These are phyloP conservation scores for Ephemerocybe angulata DNA, from an alignment of 768 basidiomycete genomes.

Conservation along the genomic window DNA sequence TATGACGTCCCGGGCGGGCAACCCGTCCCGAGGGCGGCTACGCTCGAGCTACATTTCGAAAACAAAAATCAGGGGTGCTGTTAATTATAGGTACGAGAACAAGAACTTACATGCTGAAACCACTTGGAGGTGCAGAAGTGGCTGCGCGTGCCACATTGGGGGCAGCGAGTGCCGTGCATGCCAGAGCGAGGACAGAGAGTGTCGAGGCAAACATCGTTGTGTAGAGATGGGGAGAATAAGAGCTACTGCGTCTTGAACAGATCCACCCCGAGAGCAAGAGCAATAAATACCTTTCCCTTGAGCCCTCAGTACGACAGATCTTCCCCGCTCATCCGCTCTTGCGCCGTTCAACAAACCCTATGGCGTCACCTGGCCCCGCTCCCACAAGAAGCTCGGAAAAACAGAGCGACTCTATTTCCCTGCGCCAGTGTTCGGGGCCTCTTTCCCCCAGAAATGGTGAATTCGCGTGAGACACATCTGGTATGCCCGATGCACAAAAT, in stretches of 20 bases:
- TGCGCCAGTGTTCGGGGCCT: background rate
- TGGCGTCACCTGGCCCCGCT: background rate
- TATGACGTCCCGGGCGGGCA: constrained; percentile 11
- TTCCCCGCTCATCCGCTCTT: background rate
- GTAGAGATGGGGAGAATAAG: background rate
- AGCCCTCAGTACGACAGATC: background rate
- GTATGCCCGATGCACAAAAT: background rate
- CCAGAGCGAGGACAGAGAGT: background rate
- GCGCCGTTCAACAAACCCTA: too few relatives aligned
- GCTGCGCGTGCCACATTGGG: background rate
- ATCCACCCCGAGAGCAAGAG: background rate
- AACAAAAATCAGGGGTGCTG: background rate
- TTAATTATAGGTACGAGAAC: background rate
- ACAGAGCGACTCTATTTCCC: background rate
- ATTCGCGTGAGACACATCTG: constrained; percentile 1
- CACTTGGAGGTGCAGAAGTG: constrained; percentile 4
- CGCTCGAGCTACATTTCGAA: constrained; percentile 9
- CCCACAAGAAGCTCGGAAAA: background rate
- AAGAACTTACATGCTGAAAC: constrained; percentile 10
- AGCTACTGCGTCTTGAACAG: background rate
- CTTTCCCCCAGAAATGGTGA: background rate
- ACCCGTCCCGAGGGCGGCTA: constrained; percentile 7
- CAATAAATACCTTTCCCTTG: constrained; percentile 1
- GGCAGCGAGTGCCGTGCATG: background rate
- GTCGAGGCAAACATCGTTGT: background rate